A percentile compares a stretch with the other conserved stretches of the same genome.
Evolutionary conservation across 2,329 filamentous ascomycete genomes (phyloP).

Genomic region (Xylariaceae sp.): DNA sequence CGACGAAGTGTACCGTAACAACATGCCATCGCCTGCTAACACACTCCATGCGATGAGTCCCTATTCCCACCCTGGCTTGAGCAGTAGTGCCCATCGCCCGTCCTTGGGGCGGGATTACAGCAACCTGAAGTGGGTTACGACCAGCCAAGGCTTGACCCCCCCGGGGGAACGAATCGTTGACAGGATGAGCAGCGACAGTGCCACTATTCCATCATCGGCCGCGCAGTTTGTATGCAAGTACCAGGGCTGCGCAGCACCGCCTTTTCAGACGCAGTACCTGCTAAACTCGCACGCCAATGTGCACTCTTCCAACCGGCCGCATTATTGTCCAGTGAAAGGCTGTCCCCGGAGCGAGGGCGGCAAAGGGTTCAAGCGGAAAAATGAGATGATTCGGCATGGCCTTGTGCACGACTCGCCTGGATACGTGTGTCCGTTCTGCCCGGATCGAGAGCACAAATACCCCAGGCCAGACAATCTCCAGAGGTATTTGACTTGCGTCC

Average conservation of each 20-base stretch:
- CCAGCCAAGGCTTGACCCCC: conserved; percentile 14
- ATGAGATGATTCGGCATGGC: conserved; percentile 70
- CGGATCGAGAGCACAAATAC: conserved; percentile 88
- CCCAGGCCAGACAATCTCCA: conserved; percentile 93
- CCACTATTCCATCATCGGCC: conserved; percentile 46
- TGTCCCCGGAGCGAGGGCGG: conserved; percentile 60
- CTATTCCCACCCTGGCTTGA: conserved; percentile 32
- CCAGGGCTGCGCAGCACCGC: conserved; percentile 60
- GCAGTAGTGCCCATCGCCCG: conserved; percentile 24
- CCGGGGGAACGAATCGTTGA: conserved; percentile 35
- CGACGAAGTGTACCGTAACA: conserved; percentile 40
- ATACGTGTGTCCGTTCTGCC: conserved; percentile 94
- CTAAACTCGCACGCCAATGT: conserved; percentile 76
- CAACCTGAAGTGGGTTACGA: conserved; percentile 17
- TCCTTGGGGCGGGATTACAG: conserved; percentile 38
- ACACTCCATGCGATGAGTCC: conserved; percentile 36
- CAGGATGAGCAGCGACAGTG: conserved; percentile 54
- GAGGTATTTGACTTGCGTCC: conserved; percentile 57
- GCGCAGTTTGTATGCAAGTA: conserved; percentile 54
- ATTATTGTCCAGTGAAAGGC: conserved; percentile 58
- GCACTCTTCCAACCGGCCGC: conserved; percentile 59
- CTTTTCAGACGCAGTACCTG: conserved; percentile 73
- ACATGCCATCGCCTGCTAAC: conserved; percentile 43
- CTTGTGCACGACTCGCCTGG: conserved; percentile 91
- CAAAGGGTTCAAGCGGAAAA: conserved; percentile 66